Conservation (phyloP, 129 eudicot species). For the Lactuca saligna region DNA sequence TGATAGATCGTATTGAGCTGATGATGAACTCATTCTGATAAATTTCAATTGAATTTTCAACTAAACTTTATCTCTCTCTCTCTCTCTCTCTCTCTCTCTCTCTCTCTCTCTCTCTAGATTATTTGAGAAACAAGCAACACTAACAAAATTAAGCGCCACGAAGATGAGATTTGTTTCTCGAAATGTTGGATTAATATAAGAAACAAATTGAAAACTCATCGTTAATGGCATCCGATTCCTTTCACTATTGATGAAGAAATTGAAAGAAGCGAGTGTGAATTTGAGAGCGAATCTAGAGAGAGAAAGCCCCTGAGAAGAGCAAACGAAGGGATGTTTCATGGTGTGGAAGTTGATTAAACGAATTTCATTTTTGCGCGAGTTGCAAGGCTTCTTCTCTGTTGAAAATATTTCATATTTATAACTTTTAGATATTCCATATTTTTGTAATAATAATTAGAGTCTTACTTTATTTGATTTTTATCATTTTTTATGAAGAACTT, state of each 20-base stretch:
- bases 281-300: not conserved
- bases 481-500: too few species aligned
- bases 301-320: not conserved
- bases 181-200: slow-evolving; percentile 9
- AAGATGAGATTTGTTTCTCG: not conserved
- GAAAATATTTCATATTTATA: not conserved
- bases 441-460: too few species aligned
- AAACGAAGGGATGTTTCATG: not conserved
- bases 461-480: too few species aligned
- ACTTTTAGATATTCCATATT: too few species aligned
- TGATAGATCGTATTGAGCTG: slow-evolving; percentile 62
- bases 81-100: too few species aligned
- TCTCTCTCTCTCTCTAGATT: not conserved
- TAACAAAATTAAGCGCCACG: not conserved
- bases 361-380: slow-evolving; percentile 8
- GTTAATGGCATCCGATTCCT: not conserved
- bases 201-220: not conserved
- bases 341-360: slow-evolving; percentile 3
- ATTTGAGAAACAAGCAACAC: not conserved
- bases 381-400: not conserved
- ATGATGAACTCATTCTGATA: slow-evolving; percentile 36
- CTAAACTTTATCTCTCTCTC: not conserved
- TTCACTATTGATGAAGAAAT: not conserved
- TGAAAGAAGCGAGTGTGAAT: slow-evolving; percentile 1
- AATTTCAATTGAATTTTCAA: not conserved